Percentiles rank a stretch among this genome's conserved stretches.
Conservation (phyloP, 164 flowering plant genomes). For the Vitis rupestris region DNA sequence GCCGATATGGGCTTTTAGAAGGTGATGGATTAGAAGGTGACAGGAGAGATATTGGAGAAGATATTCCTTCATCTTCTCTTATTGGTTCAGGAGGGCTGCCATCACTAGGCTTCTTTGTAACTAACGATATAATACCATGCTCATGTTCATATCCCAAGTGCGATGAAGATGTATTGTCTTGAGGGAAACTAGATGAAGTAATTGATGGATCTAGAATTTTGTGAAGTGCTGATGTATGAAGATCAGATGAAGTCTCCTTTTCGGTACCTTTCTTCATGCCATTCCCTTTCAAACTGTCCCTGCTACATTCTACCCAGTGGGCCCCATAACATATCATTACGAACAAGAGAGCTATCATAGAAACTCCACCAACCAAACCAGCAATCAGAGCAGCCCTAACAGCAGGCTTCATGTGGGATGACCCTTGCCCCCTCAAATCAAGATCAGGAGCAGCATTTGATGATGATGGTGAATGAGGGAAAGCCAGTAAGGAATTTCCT, state of each 20-base stretch:
- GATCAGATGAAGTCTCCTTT: constrained; percentile 20
- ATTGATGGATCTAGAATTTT: constrained; percentile 22
- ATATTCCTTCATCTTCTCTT: constrained; percentile 24
- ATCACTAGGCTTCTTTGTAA: constrained; percentile 15
- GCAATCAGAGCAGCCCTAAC: constrained; percentile 45
- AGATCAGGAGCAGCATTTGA: constrained; percentile 26
- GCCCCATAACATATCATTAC: constrained; percentile 35
- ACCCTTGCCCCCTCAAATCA: constrained; percentile 16
- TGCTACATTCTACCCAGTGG: constrained; percentile 4
- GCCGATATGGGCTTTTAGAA: constrained; percentile 21
- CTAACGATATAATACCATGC: constrained; percentile 24
- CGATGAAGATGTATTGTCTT: constrained; percentile 28
- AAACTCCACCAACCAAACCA: constrained; percentile 37
- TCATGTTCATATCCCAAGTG: constrained; percentile 26
- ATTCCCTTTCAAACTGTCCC: constrained; percentile 13
- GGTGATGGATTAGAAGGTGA: constrained; percentile 42
- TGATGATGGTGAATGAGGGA: constrained; percentile 28
- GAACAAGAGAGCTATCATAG: constrained; percentile 28
- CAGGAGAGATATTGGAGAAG: constrained; percentile 38
- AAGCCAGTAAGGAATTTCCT: constrained; percentile 51
- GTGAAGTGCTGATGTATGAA: constrained; percentile 19
- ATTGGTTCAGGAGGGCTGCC: constrained; percentile 16
- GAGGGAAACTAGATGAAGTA: constrained; percentile 25
- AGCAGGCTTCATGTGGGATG: constrained; percentile 30
- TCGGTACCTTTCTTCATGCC: constrained; percentile 24